These are phyloP conservation scores for Lolium rigidum DNA, from an alignment of 176 grass and related monocot species.

Conservation along the genomic window DNA sequence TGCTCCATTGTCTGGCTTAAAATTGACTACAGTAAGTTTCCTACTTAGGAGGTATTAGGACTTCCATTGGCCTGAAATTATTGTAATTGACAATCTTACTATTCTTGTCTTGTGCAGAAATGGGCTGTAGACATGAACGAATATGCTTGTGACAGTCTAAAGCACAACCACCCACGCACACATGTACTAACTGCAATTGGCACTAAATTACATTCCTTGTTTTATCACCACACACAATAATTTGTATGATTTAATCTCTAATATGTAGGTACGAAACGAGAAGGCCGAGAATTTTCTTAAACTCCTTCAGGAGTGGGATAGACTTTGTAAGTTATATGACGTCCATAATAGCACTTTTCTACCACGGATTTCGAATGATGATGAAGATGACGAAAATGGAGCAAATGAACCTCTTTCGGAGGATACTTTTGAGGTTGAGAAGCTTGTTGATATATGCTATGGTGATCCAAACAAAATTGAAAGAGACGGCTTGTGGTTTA, in stretches of 20 bases:
- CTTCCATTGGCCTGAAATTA: background rate
- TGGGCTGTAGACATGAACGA: constrained; percentile 73
- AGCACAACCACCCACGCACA: constrained; percentile 62
- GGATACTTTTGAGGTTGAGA: constrained; percentile 64
- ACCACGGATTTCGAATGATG: constrained; percentile 41
- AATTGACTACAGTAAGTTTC: constrained; percentile 28
- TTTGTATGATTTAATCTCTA: background rate
- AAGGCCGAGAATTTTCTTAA: constrained; percentile 70
- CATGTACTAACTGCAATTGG: background rate
- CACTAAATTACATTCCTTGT: background rate
- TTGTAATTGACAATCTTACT: background rate
- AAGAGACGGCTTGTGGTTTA: constrained; percentile 51
- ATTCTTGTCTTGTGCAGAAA: constrained; percentile 29
- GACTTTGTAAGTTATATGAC: constrained; percentile 49
- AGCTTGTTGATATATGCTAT: constrained; percentile 62
- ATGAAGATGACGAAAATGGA: constrained; percentile 10
- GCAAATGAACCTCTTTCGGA: constrained; percentile 25
- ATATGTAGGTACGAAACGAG: constrained; percentile 61
- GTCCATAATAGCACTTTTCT: constrained; percentile 29
- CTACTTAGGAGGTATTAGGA: background rate
- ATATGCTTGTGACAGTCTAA: constrained; percentile 68
- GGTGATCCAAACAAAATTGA: constrained; percentile 53
- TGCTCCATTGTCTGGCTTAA: constrained; percentile 49
- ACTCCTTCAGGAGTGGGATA: constrained; percentile 62
- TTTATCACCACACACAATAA: background rate